phyloP scores from a whole-genome alignment of 1,284 basidiomycete species.

The Boletus mariae region DNA sequence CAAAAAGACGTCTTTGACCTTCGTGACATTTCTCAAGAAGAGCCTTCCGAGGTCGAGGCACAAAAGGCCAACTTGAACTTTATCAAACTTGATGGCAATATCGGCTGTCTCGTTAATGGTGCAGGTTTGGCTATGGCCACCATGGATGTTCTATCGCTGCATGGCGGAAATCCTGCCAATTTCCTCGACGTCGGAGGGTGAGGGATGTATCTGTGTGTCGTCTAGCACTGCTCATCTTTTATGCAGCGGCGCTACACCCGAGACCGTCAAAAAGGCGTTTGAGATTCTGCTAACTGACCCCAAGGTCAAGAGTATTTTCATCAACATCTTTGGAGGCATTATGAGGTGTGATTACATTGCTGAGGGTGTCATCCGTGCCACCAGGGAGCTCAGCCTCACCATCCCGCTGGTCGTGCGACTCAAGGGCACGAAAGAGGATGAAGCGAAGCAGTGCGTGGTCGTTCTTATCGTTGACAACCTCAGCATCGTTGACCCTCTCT shows the following conservation, averaged over 20 bases:
- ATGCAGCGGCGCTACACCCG: slow-evolving; percentile 88
- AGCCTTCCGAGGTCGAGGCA: slow-evolving; percentile 95
- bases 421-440: slow-evolving; percentile 95
- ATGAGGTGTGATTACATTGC: slow-evolving; percentile 99
- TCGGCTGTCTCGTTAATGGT: slow-evolving; percentile 98
- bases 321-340: slow-evolving; percentile 96
- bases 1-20: slow-evolving; percentile 89
- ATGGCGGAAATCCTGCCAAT: slow-evolving; percentile 96
- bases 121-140: slow-evolving; percentile 99
- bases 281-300: slow-evolving; percentile 89
- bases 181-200: slow-evolving; percentile 98
- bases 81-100: slow-evolving; percentile 98
- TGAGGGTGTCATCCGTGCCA: slow-evolving; percentile 97
- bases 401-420: slow-evolving; percentile 93
- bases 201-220: slow-evolving; percentile 2
- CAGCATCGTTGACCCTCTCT: slow-evolving; percentile 11
- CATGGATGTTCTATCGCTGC: slow-evolving; percentile 96
- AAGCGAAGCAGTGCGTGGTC: slow-evolving; percentile 83
- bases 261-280: slow-evolving; percentile 99
- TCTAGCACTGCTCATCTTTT: slow-evolving; percentile 9
- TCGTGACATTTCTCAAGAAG: slow-evolving; percentile 93
- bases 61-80: slow-evolving; percentile 95
- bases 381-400: slow-evolving; percentile 82
- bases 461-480: not conserved
- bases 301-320: slow-evolving; percentile 97